Evolutionary conservation across 495 filamentous ascomycete species (phyloP).

Genomic region (Chaetomium fimeti): DNA sequence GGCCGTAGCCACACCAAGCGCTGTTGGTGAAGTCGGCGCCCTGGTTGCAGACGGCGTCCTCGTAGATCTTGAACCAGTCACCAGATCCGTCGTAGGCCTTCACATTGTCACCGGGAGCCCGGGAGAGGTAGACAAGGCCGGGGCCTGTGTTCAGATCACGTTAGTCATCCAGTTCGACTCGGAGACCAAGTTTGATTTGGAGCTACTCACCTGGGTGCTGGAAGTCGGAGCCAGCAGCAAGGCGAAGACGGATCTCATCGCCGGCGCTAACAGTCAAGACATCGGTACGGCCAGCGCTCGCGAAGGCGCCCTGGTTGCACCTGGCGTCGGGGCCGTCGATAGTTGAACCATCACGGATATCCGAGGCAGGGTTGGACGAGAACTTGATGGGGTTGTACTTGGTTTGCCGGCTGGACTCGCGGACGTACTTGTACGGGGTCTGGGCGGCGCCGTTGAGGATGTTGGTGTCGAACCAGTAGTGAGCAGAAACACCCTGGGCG

Average conservation of each 20-base stretch:
- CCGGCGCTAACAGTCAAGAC: neutral
- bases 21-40: slow-evolving; percentile 1
- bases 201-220: neutral
- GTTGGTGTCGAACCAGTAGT: slow-evolving; percentile 3
- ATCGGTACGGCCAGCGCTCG: neutral
- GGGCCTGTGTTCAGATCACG: neutral
- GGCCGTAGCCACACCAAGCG: neutral
- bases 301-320: slow-evolving; percentile 4
- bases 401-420: neutral
- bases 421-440: slow-evolving; percentile 4
- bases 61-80: slow-evolving; percentile 4
- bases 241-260: neutral
- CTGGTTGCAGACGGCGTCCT: neutral
- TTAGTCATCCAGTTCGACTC: neutral
- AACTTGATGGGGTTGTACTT: slow-evolving; percentile 6
- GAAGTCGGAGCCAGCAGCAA: neutral
- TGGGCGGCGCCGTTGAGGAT: neutral
- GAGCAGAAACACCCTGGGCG: neutral
- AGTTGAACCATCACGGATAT: neutral
- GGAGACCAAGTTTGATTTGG: no score
- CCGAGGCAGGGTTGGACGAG: neutral
- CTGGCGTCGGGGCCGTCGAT: slow-evolving; percentile 1
- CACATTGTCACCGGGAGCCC: neutral
- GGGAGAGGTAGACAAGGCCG: neutral
- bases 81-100: slow-evolving; percentile 3